Evolutionary conservation across 1,284 basidiomycete species (phyloP), one percentile per base, ranked within the genome.

Genomic region (Exsudoporus floridanus): DNA sequence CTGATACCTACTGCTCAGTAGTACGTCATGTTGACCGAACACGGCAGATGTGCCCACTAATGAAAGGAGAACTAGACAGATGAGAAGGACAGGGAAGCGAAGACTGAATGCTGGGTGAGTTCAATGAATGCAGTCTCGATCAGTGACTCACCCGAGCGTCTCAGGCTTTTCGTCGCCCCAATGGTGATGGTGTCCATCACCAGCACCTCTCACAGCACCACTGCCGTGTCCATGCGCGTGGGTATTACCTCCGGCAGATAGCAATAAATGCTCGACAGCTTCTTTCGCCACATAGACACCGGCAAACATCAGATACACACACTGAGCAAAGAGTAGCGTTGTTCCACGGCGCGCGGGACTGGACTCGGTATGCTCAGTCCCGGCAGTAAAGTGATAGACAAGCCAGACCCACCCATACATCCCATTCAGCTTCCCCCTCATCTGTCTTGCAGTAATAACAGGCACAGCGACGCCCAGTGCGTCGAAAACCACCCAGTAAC

Each of bases 401-500:
- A 19, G 3, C 18, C 0, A 37, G 27, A 58, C 66, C 25, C 14
- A 68, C 69, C 64, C 60, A 23, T 69, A 68, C 53, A 62, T 58
- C 51, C 62, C 59, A 52, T 60, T 52, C 49, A 47, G 33, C 49
- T 58, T 50, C 51, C 65, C 53, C 71, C 53, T 68, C 69, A 73
- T 37, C 54, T 48, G 52, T 23, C 52, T 52, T 18, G 61, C 58
- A 18, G 64, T 55, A 7, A 67, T 51, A 8, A 50, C 57, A 31
- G 65, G 79, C 74, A 18, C 87, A 62, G 77, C 82, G 5, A 94
- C 79, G 0, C 92, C 92, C 59, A 93, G 77, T 3, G 93, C 83
- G 68, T 99, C 96, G 65, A 98, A 99, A 1, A 98, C 94, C 28
- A 97, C 84, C 79, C 97, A 90, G 68, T 98, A 99, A 0, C 96